A percentile compares a stretch with the other conserved stretches of the same genome.
These are phyloP conservation scores for Termitomyces sp. DNA, from an alignment of 768 basidiomycete genomes.

Conservation along the genomic window DNA sequence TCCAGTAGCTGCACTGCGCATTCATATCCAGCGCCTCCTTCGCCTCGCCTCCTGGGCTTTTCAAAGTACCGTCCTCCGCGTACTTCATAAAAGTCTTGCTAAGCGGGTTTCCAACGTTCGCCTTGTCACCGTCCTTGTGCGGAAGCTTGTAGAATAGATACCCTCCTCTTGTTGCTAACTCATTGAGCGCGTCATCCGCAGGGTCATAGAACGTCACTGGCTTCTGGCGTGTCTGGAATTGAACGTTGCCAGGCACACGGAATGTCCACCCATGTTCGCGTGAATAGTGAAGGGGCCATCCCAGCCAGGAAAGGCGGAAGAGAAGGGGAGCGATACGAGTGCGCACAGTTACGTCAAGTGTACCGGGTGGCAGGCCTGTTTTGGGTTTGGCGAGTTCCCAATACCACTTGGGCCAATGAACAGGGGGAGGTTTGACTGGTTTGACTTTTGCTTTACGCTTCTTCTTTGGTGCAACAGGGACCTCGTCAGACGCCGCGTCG, in stretches of 20 bases:
- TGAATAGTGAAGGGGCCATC: conserved; percentile 79
- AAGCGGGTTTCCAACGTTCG: conserved; percentile 93
- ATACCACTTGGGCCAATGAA: conserved; percentile 96
- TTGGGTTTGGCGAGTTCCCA: conserved; percentile 81
- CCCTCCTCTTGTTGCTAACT: conserved; percentile 39
- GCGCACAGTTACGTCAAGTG: conserved; percentile 80
- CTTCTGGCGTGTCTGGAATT: conserved; percentile 39
- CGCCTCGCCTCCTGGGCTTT: conserved; percentile 76
- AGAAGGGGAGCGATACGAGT: conserved; percentile 81
- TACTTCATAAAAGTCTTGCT: conserved; percentile 86
- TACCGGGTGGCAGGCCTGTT: conserved; percentile 59
- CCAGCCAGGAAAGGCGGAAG: conserved; percentile 82
- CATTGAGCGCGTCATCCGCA: conserved; percentile 52
- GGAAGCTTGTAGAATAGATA: conserved; percentile 87
- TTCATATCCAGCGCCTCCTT: conserved; percentile 86
- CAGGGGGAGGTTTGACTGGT: conserved; percentile 36
- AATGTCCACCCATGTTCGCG: conserved; percentile 90
- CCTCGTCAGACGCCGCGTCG: conserved; percentile 3
- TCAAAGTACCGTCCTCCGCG: conserved; percentile 81
- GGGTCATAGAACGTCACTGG: conserved; percentile 57
- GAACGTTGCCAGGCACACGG: conserved; percentile 53
- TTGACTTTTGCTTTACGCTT: conserved; percentile 26
- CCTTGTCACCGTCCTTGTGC: conserved; percentile 91
- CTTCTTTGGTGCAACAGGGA: conserved; percentile 13
- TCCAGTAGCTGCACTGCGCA: conserved; percentile 96